Conservation (phyloP, 352 stramenopile genomes). For the Hyaloperonospora brassicae region DNA sequence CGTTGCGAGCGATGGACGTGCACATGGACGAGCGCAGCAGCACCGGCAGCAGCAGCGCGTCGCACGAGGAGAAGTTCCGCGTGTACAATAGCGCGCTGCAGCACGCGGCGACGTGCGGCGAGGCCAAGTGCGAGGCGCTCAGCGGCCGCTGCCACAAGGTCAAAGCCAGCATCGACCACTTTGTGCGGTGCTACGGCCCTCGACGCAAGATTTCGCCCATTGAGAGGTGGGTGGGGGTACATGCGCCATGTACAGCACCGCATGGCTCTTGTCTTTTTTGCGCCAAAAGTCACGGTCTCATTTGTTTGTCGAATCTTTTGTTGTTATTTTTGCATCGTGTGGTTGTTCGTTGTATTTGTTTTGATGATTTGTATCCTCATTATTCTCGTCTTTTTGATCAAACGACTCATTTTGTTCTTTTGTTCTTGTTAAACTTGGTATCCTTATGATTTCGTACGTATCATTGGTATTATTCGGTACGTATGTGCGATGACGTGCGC, state of each 20-base stretch:
- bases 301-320: neutral
- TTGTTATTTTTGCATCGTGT: neutral
- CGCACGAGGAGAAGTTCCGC: constrained; percentile 78
- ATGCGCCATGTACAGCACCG: too few relatives aligned
- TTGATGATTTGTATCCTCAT: neutral
- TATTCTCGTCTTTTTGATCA: too few relatives aligned
- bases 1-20: constrained; percentile 31
- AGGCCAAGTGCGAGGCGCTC: constrained; percentile 49
- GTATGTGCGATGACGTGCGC: too few relatives aligned
- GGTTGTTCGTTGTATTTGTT: neutral
- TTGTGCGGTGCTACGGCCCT: constrained; percentile 76
- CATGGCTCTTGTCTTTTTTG: too few relatives aligned
- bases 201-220: constrained; percentile 61
- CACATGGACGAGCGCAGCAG: constrained; percentile 30
- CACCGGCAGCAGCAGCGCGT: constrained; percentile 21
- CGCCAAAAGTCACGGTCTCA: too few relatives aligned
- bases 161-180: constrained; percentile 84
- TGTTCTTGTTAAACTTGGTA: too few relatives aligned
- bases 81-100: constrained; percentile 79
- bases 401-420: too few relatives aligned
- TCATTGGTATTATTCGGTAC: too few relatives aligned
- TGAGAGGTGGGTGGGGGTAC: constrained; percentile 42
- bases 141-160: constrained; percentile 80
- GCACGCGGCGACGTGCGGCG: constrained; percentile 53
- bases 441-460: too few relatives aligned